Base-by-base conservation (phyloP, 2,329 filamentous ascomycete genomes). In the Monilinia vaccinii-corymbosi region DNA sequence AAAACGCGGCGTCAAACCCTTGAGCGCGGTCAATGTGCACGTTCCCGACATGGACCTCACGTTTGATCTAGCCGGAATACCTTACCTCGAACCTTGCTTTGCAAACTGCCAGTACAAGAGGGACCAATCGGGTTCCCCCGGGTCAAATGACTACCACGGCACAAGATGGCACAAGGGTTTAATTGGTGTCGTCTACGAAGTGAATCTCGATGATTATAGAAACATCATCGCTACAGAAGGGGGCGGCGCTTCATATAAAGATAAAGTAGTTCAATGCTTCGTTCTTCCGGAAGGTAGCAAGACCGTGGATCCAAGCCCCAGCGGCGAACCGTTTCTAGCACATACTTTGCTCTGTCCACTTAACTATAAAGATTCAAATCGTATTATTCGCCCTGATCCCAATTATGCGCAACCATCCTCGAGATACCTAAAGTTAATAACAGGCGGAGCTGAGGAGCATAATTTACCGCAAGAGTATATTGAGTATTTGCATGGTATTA, bases 111-210 rank as follows among this genome's bases (percentile, higher is more conserved):
- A 79, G 84, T 71, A 65, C 18, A 76, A 75, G 62, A 71, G 16
- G 73, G 34, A 72, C 74, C 18, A 4, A 59, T 64, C 28, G 56
- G 49, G 42, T 56, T 63, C 64, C 64, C 4, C 66, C 63, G 4
- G 61, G 65, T 10, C 70, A 73, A 18, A 42, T 44, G 32, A 51
- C 60, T 80, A 81, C 65, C 76, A 81, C 67, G 81, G 83, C 68
- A 76, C 81, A 57, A 76, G 75, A 58, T 96, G 91, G 91, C 77
- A 84, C 64, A 92, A 91, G 69, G 89, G 90, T 5, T 80, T 99
- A 2, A 83, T 97, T 45, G 94, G 94, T 28, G 91, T 96, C 18
- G 94, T 97, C 4, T 99, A 99, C 76, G 92, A 97, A 75, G 90
- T 97, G 34, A 96, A 91, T 0, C 76, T 80, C 21, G 74, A 81